Base-by-base conservation (phyloP, 768 basidiomycete genomes). In the Xerocomellus dryophilus region DNA sequence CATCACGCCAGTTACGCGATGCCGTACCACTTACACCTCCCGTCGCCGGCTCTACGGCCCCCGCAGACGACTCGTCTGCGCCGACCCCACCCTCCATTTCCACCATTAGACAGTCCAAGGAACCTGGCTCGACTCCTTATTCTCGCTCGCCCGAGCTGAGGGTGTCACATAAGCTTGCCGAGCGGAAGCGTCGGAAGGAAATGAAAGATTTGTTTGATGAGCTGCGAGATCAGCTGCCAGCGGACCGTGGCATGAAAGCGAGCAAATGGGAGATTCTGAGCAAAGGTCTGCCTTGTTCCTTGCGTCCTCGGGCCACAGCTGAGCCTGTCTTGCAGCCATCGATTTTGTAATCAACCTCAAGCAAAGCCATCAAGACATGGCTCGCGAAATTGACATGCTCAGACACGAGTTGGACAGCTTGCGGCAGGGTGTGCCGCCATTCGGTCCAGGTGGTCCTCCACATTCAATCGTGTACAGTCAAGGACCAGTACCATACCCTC, bases 141-240 rank as follows among this genome's bases (percentile, higher is more conserved):
- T 94, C 94, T 50, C 88, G 96, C 54, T 93, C 90, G 0, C 96
- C 96, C 8, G 97, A 98, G 70, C 77, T 99, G 40, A 82, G 95
- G 49, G 85, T 98, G 31, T 93, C 91, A 2, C 97, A 99, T 74
- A 99, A 99, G 67, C 82, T 99, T 29, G 97, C 97, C 3, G 97
- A 99, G 74, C 78, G 97, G 56, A 98, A 98, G 72, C 76, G 97
- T 62, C 80, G 97, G 71, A 98, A 96, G 73, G 97, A 99, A 74
- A 99, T 99, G 97, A 97, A 97, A 69, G 95, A 98, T 55, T 71
- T 99, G 41, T 98, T 98, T 66, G 97, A 99, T 62, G 97, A 99
- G 69, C 74, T 99, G 58, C 81, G 93, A 53, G 95, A 97, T 70
- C 85, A 91, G 64, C 75, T 99, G 23, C 97, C 97, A 2, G 87